These are phyloP conservation scores for Solanum stenotomum DNA, from an alignment of 257 asterid species.

Conservation along the genomic window DNA sequence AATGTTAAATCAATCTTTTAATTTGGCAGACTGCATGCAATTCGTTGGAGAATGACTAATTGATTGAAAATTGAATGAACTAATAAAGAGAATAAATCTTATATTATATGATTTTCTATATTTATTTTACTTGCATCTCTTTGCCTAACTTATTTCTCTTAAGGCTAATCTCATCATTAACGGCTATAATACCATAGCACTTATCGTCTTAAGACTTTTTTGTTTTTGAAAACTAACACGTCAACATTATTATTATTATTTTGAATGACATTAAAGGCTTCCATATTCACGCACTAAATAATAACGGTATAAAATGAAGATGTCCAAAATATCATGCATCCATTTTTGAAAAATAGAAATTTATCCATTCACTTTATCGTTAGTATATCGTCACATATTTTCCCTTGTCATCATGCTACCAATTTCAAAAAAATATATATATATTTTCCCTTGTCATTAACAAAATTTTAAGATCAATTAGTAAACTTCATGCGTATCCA, in stretches of 20 bases:
- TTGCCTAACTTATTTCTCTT: not conserved
- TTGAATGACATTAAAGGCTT: not conserved
- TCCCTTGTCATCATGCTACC: not conserved
- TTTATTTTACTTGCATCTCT: not conserved
- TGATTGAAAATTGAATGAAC: not conserved
- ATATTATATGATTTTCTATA: not conserved
- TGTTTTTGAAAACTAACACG: not conserved
- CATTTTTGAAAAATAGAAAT: not conserved
- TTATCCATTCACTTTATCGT: not conserved
- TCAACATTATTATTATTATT: not conserved
- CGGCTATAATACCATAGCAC: not conserved
- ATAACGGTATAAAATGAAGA: not conserved
- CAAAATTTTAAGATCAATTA: not conserved
- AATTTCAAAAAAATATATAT: no score
- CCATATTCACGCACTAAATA: not conserved
- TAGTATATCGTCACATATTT: not conserved
- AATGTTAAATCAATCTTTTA: not conserved
- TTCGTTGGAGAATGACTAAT: not conserved
- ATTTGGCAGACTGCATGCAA: not conserved
- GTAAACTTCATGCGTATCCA: not conserved
- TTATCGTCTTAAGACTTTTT: not conserved
- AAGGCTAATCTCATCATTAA: not conserved
- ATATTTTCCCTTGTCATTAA: not conserved
- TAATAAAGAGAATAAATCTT: not conserved
- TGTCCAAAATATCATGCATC: not conserved